Evolutionary conservation across 2,329 filamentous ascomycete species (phyloP).

Genomic region (Dendrostoma leiphaemia): DNA sequence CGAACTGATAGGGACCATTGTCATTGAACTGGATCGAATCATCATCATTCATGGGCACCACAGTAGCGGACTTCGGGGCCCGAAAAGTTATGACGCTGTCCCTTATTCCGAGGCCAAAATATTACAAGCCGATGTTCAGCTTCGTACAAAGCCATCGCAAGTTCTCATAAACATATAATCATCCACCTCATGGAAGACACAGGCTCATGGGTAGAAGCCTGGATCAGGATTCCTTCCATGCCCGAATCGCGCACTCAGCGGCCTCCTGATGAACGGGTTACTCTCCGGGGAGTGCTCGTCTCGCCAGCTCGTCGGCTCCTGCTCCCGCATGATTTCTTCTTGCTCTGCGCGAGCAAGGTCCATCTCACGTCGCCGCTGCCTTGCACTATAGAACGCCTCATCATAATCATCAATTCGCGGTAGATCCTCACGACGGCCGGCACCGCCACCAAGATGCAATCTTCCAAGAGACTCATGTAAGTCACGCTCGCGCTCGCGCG

Average conservation of each 20-base stretch:
- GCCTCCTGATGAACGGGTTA: background rate
- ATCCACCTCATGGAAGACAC: background rate
- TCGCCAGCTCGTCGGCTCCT: background rate
- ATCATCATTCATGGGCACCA: background rate
- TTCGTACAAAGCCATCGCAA: background rate
- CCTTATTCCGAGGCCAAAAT: background rate
- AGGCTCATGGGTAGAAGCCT: background rate
- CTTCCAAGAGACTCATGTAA: background rate
- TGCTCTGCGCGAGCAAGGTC: constrained; percentile 6
- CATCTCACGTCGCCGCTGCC: background rate
- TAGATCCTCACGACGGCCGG: background rate
- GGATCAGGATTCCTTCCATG: background rate
- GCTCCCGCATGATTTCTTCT: background rate
- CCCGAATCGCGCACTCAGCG: background rate
- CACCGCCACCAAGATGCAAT: background rate
- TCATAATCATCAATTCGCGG: background rate
- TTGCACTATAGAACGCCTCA: background rate
- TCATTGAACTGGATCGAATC: background rate
- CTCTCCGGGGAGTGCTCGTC: background rate
- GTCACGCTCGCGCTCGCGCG: background rate
- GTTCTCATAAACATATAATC: background rate
- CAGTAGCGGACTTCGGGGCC: background rate
- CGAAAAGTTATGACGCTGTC: background rate
- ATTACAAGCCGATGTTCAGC: background rate
- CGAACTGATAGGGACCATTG: too few relatives aligned